Evolutionary conservation across 495 filamentous ascomycete species (phyloP).

Genomic region (Aspergillus biplanus): DNA sequence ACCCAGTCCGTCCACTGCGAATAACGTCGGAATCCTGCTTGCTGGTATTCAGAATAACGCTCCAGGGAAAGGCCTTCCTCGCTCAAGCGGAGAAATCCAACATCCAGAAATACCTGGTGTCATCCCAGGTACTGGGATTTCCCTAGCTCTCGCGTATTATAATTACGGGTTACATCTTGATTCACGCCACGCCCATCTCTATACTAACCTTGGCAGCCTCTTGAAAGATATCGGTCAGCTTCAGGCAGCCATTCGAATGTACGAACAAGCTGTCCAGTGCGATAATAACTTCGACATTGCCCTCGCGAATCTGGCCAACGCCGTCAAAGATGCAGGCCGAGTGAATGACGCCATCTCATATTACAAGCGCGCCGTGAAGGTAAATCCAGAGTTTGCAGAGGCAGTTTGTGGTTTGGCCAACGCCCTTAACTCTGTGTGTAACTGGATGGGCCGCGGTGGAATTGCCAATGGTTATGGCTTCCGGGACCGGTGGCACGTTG

Average conservation of each 20-base stretch:
- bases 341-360: slow-evolving; percentile 91
- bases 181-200: slow-evolving; percentile 91
- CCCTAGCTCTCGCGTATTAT: slow-evolving; percentile 90
- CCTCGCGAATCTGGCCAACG: slow-evolving; percentile 94
- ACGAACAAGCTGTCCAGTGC: slow-evolving; percentile 90
- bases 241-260: slow-evolving; percentile 91
- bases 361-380: slow-evolving; percentile 85
- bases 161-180: slow-evolving; percentile 88
- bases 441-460: slow-evolving; percentile 90
- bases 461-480: slow-evolving; percentile 70
- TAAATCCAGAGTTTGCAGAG: slow-evolving; percentile 95
- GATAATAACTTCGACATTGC: slow-evolving; percentile 96
- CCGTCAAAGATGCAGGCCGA: slow-evolving; percentile 93
- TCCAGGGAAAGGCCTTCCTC: slow-evolving; percentile 40
- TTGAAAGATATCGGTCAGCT: slow-evolving; percentile 97
- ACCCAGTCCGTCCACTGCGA: slow-evolving; percentile 95
- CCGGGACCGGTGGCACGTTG: slow-evolving; percentile 93
- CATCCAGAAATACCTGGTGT: slow-evolving; percentile 74
- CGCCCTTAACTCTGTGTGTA: slow-evolving; percentile 95
- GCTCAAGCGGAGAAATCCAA: slow-evolving; percentile 41
- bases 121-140: slow-evolving; percentile 81
- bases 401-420: slow-evolving; percentile 96
- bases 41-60: slow-evolving; percentile 87
- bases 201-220: slow-evolving; percentile 93
- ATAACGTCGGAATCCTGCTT: slow-evolving; percentile 96